Percentiles rank a stretch among this genome's conserved stretches.
Evolutionary conservation across 352 stramenopile genomes (phyloP).

Genomic region (Pythium monospermum): DNA sequence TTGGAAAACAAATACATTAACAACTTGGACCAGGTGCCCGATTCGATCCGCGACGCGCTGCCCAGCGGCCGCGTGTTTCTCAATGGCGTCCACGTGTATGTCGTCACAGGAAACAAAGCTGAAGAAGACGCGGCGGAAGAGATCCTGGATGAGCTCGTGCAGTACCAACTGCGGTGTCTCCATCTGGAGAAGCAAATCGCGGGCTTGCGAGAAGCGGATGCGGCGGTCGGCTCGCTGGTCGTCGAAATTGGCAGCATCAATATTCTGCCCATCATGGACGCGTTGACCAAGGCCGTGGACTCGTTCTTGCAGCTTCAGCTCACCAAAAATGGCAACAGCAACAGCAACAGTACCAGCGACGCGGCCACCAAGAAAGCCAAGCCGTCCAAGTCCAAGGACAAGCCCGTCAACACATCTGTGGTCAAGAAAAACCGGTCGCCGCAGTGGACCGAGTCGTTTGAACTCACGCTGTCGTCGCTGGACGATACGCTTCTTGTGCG

Average conservation of each 20-base stretch:
- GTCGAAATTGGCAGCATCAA: conserved; percentile 63
- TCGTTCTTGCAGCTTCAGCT: conserved; percentile 47
- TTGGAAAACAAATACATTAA: conserved; percentile 63
- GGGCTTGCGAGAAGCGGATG: conserved; percentile 21
- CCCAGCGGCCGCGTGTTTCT: conserved; percentile 55
- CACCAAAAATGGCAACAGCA: conserved; percentile 4
- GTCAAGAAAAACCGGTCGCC: conserved; percentile 58
- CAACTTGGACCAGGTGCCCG: conserved; percentile 32
- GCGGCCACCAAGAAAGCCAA: neutral
- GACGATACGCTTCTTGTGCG: conserved; percentile 40
- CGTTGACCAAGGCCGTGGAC: conserved; percentile 45
- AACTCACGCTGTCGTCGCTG: conserved; percentile 44
- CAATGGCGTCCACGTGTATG: conserved; percentile 62
- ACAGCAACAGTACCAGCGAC: conserved; percentile 1
- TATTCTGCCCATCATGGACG: conserved; percentile 55
- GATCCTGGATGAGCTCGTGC: conserved; percentile 49
- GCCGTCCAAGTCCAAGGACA: no score
- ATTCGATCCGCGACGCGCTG: conserved; percentile 25
- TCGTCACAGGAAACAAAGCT: conserved; percentile 60
- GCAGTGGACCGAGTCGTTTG: conserved; percentile 56
- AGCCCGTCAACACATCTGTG: conserved; percentile 46
- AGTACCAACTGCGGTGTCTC: conserved; percentile 29
- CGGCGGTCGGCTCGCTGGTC: conserved; percentile 34
- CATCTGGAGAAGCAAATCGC: conserved; percentile 40
- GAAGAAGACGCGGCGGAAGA: conserved; percentile 72